Percentiles rank a stretch among this genome's conserved stretches.
phyloP scores from a whole-genome alignment of 2,329 filamentous ascomycete genomes.

The Aspergillus tanneri region DNA sequence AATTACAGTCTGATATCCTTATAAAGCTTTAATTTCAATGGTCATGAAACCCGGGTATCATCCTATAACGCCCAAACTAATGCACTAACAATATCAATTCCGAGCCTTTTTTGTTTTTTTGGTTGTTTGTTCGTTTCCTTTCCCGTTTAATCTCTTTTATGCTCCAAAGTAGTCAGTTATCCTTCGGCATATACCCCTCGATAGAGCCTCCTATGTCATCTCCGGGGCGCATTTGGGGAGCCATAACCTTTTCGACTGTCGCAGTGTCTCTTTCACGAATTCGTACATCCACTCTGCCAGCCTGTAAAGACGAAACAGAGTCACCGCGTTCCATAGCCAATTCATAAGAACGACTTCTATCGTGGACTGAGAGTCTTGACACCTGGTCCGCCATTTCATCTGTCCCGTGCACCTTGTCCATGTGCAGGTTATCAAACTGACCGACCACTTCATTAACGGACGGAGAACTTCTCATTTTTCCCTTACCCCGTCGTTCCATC shows the following conservation, averaged over 20 bases:
- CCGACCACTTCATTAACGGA: constrained; percentile 29
- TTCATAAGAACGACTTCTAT: constrained; percentile 26
- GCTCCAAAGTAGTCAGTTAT: no score
- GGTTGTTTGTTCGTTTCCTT: no score
- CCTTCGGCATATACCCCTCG: constrained; percentile 42
- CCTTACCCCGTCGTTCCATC: constrained; percentile 19
- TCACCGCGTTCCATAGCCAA: constrained; percentile 41
- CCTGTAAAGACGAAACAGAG: constrained; percentile 23
- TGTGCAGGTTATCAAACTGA: constrained; percentile 21
- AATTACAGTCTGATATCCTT: no score
- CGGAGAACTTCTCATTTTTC: constrained; percentile 18
- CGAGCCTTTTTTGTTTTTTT: not conserved
- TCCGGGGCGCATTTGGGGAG: constrained; percentile 36
- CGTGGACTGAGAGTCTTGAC: constrained; percentile 28
- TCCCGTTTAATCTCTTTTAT: no score
- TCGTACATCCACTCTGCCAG: constrained; percentile 34
- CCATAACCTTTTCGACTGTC: constrained; percentile 17
- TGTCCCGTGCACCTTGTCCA: constrained; percentile 15
- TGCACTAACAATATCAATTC: not conserved
- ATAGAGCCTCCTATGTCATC: constrained; percentile 41
- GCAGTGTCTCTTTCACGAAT: constrained; percentile 35
- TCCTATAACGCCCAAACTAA: constrained; percentile 14
- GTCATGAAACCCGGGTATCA: no score
- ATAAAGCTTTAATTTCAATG: no score
- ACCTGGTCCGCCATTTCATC: constrained; percentile 26